phyloP scores from a whole-genome alignment of 257 asterid genomes.

The Gynochthodes officinalis region DNA sequence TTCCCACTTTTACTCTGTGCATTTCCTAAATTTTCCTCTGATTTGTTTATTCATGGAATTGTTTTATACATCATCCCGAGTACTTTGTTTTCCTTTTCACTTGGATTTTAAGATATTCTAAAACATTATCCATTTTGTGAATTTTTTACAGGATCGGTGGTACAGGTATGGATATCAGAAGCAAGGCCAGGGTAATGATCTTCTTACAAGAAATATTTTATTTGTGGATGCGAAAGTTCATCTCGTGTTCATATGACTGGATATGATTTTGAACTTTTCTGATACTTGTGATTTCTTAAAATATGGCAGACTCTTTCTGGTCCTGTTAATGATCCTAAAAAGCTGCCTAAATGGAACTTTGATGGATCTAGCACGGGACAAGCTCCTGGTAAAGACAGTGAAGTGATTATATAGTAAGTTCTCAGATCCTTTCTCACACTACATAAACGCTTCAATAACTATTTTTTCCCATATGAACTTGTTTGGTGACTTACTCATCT shows the following conservation, averaged over 20 bases:
- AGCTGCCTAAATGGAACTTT: constrained; percentile 93
- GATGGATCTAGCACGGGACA: constrained; percentile 97
- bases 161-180: constrained; percentile 85
- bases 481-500: neutral
- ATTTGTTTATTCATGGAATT: no score
- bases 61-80: neutral
- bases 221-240: neutral
- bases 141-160: constrained; percentile 75
- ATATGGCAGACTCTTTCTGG: constrained; percentile 60
- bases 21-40: no score
- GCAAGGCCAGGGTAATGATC: constrained; percentile 81
- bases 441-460: neutral
- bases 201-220: neutral
- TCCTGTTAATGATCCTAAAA: constrained; percentile 57
- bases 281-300: neutral
- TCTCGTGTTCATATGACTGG: neutral
- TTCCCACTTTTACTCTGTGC: no score
- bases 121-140: neutral
- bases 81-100: neutral
- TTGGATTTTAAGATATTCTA: neutral
- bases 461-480: neutral
- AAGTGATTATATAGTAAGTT: constrained; percentile 87
- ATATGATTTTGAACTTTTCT: neutral
- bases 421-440: neutral
- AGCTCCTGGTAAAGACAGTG: constrained; percentile 95